Conservation (phyloP, 2,329 filamentous ascomycete genomes). For the Hypoxylon sp. region DNA sequence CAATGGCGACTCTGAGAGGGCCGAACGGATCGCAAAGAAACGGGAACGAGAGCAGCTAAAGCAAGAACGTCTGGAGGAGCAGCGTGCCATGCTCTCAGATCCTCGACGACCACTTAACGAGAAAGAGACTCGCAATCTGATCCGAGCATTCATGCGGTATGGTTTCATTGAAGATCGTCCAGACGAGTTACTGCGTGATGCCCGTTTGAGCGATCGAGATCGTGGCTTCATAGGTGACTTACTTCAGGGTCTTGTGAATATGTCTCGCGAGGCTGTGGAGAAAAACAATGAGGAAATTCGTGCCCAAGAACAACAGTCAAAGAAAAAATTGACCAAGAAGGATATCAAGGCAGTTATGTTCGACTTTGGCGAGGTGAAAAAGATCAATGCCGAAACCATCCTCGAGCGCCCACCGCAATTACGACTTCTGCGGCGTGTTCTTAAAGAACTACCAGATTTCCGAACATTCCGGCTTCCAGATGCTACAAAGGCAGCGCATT, state of each 20-base stretch:
- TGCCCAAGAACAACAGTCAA: slow-evolving; percentile 83
- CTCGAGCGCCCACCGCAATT: slow-evolving; percentile 92
- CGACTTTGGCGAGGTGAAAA: slow-evolving; percentile 92
- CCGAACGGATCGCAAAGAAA: slow-evolving; percentile 75
- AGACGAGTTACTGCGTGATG: slow-evolving; percentile 88
- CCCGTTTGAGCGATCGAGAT: slow-evolving; percentile 86
- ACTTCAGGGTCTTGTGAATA: slow-evolving; percentile 78
- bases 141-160: slow-evolving; percentile 90
- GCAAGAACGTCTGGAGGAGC: slow-evolving; percentile 80
- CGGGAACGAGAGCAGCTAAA: slow-evolving; percentile 74
- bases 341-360: slow-evolving; percentile 97
- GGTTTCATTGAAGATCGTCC: slow-evolving; percentile 90
- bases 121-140: slow-evolving; percentile 92
- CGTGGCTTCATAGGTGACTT: slow-evolving; percentile 81
- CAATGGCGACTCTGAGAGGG: slow-evolving; percentile 69
- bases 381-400: slow-evolving; percentile 95
- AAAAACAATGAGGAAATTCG: slow-evolving; percentile 79
- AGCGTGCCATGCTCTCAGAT: slow-evolving; percentile 80
- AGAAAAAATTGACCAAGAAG: slow-evolving; percentile 92
- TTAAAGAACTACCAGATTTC: slow-evolving; percentile 76
- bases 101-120: slow-evolving; percentile 91
- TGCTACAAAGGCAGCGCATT: slow-evolving; percentile 91
- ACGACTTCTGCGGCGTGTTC: slow-evolving; percentile 82
- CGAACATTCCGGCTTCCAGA: slow-evolving; percentile 88
- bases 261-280: slow-evolving; percentile 71